Base-by-base conservation (phyloP, 345 rosid species). In the Corchorus capsularis region DNA sequence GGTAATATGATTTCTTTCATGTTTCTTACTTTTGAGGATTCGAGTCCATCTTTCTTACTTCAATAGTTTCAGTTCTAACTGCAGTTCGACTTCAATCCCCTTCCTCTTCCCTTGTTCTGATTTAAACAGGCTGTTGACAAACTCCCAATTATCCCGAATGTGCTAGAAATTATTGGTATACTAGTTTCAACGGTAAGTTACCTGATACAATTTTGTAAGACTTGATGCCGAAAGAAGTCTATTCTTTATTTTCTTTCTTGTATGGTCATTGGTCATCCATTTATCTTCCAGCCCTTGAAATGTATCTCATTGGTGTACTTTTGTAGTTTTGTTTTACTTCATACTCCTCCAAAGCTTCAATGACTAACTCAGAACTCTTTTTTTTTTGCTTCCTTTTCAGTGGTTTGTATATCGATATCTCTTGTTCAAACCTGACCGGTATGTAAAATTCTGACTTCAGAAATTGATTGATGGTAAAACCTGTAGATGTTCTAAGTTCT, bases 391-490 rank as follows among this genome's bases (percentile, higher is more conserved):
- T 61, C 35, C 61, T 57, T 79, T 72, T 60, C 98, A 93, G 99
- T 92, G 99, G 97, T 95, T 95, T 77, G 71, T 83, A 69, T 93
- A 95, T 79, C 94, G 97, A 67, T 93, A 90, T 85, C 99, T 95
- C 77, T 78, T 95, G 83, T 91, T 90, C 93, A 92, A 90, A 83
- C 99, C 99, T 11, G 85, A 89, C 49, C 84, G 97, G 99, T 92
- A 76, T 79, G 88, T 78, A 63, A 65, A 77, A 59, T 61, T 37
- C 63, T 75, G 45, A 17, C 56, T 43, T 46, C n/a, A 50, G 41
- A 59, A 45, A 45, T 54, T 75, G 64, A 15, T 69, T 69, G 69
- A 34, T 72, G 17, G 6, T 69, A 17, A 76, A 72, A 75, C 16
- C 35, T 60, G 53, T 22, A 59, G 6, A 8, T 78, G 7, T 17